These are phyloP conservation scores for Ophiostoma triangulosporum DNA, from an alignment of 2,329 filamentous ascomycete genomes.

Conservation along the genomic window DNA sequence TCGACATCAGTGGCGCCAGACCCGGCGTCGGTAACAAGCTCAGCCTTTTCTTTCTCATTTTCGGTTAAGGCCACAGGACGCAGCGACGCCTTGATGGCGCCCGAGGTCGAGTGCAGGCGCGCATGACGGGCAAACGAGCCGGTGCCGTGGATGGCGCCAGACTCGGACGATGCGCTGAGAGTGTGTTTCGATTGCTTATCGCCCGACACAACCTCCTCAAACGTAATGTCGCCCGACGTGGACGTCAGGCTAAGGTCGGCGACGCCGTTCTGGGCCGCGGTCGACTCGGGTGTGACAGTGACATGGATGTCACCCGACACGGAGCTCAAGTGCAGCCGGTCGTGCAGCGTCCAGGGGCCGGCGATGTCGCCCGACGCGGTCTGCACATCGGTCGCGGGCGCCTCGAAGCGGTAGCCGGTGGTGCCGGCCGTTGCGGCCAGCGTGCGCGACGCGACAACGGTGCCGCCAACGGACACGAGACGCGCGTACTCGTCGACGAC, in stretches of 20 bases:
- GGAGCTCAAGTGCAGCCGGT: conserved; percentile 30
- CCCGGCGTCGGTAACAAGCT: conserved; percentile 28
- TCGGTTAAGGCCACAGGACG: not conserved
- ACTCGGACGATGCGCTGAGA: conserved; percentile 29
- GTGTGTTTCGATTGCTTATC: too few species aligned
- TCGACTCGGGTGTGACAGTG: conserved; percentile 15
- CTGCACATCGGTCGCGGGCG: conserved; percentile 27
- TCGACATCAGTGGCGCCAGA: conserved; percentile 26
- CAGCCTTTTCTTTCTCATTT: not conserved
- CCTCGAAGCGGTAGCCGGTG: conserved; percentile 27
- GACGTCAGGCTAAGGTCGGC: conserved; percentile 29
- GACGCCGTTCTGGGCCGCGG: conserved; percentile 19
- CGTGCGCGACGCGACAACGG: conserved; percentile 23
- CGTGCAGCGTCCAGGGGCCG: conserved; percentile 38
- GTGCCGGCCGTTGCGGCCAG: not conserved
- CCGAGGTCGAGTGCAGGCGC: conserved; percentile 26
- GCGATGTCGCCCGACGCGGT: conserved; percentile 31
- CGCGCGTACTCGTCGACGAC: conserved; percentile 17
- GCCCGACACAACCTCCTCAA: conserved; percentile 18
- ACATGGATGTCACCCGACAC: conserved; percentile 4
- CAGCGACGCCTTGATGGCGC: conserved; percentile 15
- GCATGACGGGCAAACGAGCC: conserved; percentile 27
- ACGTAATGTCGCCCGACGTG: conserved; percentile 29
- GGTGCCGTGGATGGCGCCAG: conserved; percentile 28
- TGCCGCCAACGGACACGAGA: conserved; percentile 26